Percentiles rank a stretch among this genome's conserved stretches.
These are phyloP conservation scores for Cryptomeria japonica DNA, from an alignment of 75 land plant genomes.

Conservation along the genomic window DNA sequence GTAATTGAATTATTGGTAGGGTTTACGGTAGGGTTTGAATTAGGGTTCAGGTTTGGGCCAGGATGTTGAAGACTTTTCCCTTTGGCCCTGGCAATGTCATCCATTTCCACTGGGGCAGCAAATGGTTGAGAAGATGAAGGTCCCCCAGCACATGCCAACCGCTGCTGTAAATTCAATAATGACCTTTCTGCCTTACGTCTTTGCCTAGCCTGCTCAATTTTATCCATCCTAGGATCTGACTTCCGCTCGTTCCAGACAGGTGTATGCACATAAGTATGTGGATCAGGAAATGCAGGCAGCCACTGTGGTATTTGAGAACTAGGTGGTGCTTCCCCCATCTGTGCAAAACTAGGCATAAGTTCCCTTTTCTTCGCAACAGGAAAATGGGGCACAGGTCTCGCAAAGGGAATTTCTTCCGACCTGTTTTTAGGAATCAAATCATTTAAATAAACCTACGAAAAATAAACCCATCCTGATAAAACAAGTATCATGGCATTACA, in stretches of 20 bases:
- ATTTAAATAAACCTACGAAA: neutral
- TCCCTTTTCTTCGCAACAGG: constrained; percentile 51
- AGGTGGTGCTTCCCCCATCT: constrained; percentile 56
- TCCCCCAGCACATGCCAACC: constrained; percentile 25
- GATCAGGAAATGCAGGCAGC: constrained; percentile 84
- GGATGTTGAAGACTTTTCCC: neutral
- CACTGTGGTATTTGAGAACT: constrained; percentile 70
- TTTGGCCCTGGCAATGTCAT: neutral
- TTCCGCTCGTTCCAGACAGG: constrained; percentile 54
- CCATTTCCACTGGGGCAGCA: neutral
- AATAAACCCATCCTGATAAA: neutral
- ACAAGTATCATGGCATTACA: neutral
- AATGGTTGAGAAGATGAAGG: constrained; percentile 4
- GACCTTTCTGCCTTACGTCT: constrained; percentile 66
- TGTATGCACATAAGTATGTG: constrained; percentile 57
- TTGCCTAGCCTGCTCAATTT: constrained; percentile 63
- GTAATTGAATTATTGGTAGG: neutral
- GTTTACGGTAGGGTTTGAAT: neutral
- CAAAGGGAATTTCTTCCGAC: constrained; percentile 76
- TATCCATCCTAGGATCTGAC: constrained; percentile 38
- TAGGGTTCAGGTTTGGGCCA: constrained; percentile 11
- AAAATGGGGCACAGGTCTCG: constrained; percentile 54
- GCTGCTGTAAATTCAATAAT: constrained; percentile 50
- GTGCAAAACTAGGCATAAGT: constrained; percentile 50
- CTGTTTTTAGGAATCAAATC: neutral